Evolutionary conservation across 768 basidiomycete genomes (phyloP).

Genomic region (Bullera alba): DNA sequence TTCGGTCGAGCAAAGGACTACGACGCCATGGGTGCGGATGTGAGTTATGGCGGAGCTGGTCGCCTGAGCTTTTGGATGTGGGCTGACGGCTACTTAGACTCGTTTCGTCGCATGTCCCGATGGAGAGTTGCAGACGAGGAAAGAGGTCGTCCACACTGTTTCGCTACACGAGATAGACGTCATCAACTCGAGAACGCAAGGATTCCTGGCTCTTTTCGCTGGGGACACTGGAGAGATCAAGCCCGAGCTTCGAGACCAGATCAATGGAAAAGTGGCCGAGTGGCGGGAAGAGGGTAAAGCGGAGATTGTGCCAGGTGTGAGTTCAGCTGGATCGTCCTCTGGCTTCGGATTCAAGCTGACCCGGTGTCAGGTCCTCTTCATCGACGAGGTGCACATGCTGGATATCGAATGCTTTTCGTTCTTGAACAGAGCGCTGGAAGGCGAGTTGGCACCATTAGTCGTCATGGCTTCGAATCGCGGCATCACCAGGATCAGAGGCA

Average conservation of each 20-base stretch:
- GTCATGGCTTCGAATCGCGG: constrained; percentile 98
- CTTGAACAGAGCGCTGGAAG: constrained; percentile 90
- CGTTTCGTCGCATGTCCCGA: constrained; percentile 98
- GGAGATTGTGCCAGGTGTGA: constrained; percentile 88
- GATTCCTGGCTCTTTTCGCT: constrained; percentile 77
- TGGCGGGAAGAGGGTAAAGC: constrained; percentile 99
- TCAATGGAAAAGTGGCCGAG: constrained; percentile 91
- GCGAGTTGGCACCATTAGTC: constrained; percentile 85
- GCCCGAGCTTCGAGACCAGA: constrained; percentile 89
- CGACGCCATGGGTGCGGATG: constrained; percentile 98
- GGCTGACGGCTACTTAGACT: constrained; percentile 55
- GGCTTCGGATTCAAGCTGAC: neutral
- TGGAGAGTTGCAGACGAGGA: constrained; percentile 94
- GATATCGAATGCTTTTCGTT: constrained; percentile 99
- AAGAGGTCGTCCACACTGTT: constrained; percentile 95
- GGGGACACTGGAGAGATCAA: constrained; percentile 96
- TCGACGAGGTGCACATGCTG: constrained; percentile 99
- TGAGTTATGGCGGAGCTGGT: constrained; percentile 48
- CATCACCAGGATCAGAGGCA: constrained; percentile 88
- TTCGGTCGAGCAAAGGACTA: constrained; percentile 97
- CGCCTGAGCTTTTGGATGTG: neutral
- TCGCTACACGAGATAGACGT: constrained; percentile 98
- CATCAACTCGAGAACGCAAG: constrained; percentile 97
- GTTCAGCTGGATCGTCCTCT: constrained; percentile 43
- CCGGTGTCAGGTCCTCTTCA: constrained; percentile 79